Evolutionary conservation across 495 filamentous ascomycete species (phyloP), one percentile per base, ranked within the genome.

Genomic region (Collariella sp.): DNA sequence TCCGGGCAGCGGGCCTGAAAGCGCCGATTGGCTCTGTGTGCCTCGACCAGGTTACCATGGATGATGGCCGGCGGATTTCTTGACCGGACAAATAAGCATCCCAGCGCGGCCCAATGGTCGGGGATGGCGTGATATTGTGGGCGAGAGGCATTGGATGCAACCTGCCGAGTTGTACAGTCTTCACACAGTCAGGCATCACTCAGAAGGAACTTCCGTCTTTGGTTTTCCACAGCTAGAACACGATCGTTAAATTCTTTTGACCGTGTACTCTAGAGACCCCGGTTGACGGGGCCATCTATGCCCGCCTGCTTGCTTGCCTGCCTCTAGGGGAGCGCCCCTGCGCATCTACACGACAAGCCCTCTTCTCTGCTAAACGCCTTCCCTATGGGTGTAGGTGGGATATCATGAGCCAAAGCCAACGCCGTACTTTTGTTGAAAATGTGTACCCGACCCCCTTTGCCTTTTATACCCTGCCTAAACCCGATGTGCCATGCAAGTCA

Each of bases 361-460:
- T 53, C 5, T n/a, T 31, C 39, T 53, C 41, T 57, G 58, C 63
- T 57, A 65, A 64, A 67, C 65, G 68, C 66, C 66, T 61, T 61
- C 61, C 64, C n/a, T 29, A 48, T 63, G 52, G 62, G 59, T 57
- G 57, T 58, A 58, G 53, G 59, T 61, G 62, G 65, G 63, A 75
- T 76, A 73, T 70, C 70, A 74, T 71, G 64, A 65, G 66, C 70
- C 62, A 72, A 73, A 70, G 67, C 69, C 72, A 75, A 76, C 72
- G 72, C 72, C 73, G 65, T 72, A 67, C 72, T 76, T 73, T 76
- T 75, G 70, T 74, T 75, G 70, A 72, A 76, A 76, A 76, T 73
- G 61, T 67, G 68, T 75, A 70, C 71, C 72, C 67, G 71, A 67
- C 68, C 71, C 69, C 64, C 61, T 59, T 73, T 71, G 38, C 54